Evolutionary conservation across 2,329 filamentous ascomycete genomes (phyloP).

Genomic region (Penicillium glabrum): DNA sequence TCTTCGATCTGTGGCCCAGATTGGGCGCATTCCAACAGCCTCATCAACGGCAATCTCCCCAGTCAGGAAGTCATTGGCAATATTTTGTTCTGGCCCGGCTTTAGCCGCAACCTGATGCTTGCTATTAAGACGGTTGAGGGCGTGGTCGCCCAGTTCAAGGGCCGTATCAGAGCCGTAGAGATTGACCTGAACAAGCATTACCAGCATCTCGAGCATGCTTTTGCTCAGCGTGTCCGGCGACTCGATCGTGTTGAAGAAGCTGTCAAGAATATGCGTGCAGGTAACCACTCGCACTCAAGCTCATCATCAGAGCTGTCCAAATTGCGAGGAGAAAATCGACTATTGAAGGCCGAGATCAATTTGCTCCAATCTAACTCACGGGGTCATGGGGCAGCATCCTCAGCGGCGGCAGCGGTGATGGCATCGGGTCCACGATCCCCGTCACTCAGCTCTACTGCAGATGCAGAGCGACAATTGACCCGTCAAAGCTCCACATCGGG

Average conservation of each 20-base stretch:
- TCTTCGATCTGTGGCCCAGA: slow-evolving; percentile 84
- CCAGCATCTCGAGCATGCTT: slow-evolving; percentile 75
- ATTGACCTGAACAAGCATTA: slow-evolving; percentile 90
- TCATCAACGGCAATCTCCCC: slow-evolving; percentile 84
- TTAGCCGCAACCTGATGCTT: slow-evolving; percentile 83
- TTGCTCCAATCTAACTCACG: slow-evolving; percentile 68
- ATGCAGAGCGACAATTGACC: slow-evolving; percentile 48
- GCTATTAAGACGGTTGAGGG: slow-evolving; percentile 85
- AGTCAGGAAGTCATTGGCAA: slow-evolving; percentile 82
- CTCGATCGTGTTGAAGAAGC: slow-evolving; percentile 83
- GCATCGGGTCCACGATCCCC: slow-evolving; percentile 19
- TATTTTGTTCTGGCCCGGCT: slow-evolving; percentile 73
- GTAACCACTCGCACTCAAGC: slow-evolving; percentile 29
- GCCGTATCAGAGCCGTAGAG: slow-evolving; percentile 80
- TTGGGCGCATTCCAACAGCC: slow-evolving; percentile 85
- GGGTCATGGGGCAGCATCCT: slow-evolving; percentile 50
- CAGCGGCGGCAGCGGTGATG: slow-evolving; percentile 36
- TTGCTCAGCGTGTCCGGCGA: slow-evolving; percentile 78
- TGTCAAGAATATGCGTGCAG: slow-evolving; percentile 60
- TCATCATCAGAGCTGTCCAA: slow-evolving; percentile 57
- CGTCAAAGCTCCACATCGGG: slow-evolving; percentile 57
- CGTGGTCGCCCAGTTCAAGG: slow-evolving; percentile 74
- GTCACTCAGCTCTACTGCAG: slow-evolving; percentile 23
- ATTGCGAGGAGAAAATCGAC: slow-evolving; percentile 60
- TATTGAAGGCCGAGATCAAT: slow-evolving; percentile 62